Conservation (phyloP, 1,284 basidiomycete species). For the Microbotryum lychnidis-dioicae region DNA sequence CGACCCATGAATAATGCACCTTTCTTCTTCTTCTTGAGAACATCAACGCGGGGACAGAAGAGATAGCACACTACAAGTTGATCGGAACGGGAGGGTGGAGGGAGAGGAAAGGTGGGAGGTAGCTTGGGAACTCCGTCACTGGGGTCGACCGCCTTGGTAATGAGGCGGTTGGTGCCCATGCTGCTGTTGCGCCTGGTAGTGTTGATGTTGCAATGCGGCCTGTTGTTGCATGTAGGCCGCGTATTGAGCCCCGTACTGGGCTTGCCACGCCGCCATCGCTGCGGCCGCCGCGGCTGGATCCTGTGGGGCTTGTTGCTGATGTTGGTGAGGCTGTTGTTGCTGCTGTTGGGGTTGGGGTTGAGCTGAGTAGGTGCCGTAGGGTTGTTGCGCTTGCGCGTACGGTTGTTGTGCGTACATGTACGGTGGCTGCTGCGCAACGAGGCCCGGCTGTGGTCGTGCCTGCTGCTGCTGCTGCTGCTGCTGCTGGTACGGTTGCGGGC, state of each 20-base stretch:
- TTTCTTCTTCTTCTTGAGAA: too few relatives aligned
- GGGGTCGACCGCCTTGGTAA: too few relatives aligned
- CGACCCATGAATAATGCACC: too few relatives aligned
- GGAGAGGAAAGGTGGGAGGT: too few relatives aligned
- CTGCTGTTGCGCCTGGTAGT: not conserved
- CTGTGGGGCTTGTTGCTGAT: slow-evolving; percentile 3
- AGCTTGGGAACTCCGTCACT: too few relatives aligned
- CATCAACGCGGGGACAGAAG: too few relatives aligned
- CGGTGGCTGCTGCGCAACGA: not conserved
- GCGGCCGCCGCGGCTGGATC: slow-evolving; percentile 18
- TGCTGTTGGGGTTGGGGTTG: not conserved
- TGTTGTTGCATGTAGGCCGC: slow-evolving; percentile 7
- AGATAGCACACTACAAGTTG: too few relatives aligned
- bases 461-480: slow-evolving; percentile 3
- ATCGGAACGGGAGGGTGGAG: too few relatives aligned
- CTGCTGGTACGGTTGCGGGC: not conserved
- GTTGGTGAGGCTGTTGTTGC: not conserved
- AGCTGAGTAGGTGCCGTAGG: not conserved
- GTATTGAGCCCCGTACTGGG: slow-evolving; percentile 28
- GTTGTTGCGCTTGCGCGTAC: not conserved
- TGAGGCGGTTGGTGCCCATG: too few relatives aligned
- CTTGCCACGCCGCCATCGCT: slow-evolving; percentile 27
- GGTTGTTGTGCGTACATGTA: slow-evolving; percentile 1
- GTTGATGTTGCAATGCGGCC: slow-evolving; percentile 1
- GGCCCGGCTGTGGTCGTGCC: slow-evolving; percentile 6